Evolutionary conservation across 1,139 yeast species (phyloP), one percentile per base, ranked within the genome.

Genomic region (Blastobotrys apis): DNA sequence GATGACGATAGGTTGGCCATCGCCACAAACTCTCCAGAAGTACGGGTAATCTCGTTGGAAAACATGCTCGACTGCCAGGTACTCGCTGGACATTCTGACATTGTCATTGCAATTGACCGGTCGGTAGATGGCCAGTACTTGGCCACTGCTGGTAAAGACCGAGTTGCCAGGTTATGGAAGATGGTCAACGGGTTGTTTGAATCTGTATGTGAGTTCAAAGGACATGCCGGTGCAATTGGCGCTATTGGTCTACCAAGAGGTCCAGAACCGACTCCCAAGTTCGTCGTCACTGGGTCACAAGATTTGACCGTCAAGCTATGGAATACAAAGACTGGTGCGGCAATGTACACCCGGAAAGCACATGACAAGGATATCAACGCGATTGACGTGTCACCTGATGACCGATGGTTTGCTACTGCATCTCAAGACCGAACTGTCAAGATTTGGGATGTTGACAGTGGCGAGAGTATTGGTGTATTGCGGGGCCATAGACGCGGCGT

Each of bases 291-390:
- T 1, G 97, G 94, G 0, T 84, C 96, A 0, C 80, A 79, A 53
- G 99, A 92, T 65, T 73, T 88, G 57, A 92, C 98, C 0, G 76
- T 92, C 31, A 92, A 92, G 63, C 83, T 83, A 64, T 92, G 98
- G 98, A 69, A 68, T 44, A 62, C 54, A 17, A 57, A 53, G 30
- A 50, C 57, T 1, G 56, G 64, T 2, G 69, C 75, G 1, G 81
- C 96, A 3, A 83, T 80, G 37, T 92, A 83, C 64, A 92, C 98
- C 0, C 78, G 97, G 69, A 79, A 92, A 59, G 98, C 97, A 0
- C 99, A 92, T 64, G 98, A 92, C 45, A 92, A 92, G 63, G 97
- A 92, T 64, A 90, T 92, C 48, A 94, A 92, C 59, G 78, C 94
- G 3, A 68, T 94, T 42, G 96, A 87, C 53, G 73, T 92, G 2